phyloP scores from a whole-genome alignment of 768 basidiomycete species.

The Lepiota venenata region DNA sequence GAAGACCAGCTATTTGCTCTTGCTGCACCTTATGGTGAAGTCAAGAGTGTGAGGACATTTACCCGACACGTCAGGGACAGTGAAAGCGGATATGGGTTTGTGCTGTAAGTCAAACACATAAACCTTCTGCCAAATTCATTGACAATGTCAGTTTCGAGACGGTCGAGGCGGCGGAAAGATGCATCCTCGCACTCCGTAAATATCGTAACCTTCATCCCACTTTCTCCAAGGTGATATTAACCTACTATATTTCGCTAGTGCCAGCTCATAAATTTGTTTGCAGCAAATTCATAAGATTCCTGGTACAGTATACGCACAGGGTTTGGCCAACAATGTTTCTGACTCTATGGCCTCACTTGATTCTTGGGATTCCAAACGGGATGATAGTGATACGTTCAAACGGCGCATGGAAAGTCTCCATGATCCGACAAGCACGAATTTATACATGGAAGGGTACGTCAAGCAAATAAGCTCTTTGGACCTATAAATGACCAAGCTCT shows the following conservation, averaged over 20 bases:
- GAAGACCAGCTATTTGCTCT: slow-evolving; percentile 78
- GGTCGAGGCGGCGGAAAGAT: slow-evolving; percentile 67
- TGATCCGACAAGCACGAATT: slow-evolving; percentile 66
- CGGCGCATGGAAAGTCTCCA: slow-evolving; percentile 74
- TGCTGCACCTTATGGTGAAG: slow-evolving; percentile 65
- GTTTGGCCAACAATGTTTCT: slow-evolving; percentile 18
- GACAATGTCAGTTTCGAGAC: slow-evolving; percentile 52
- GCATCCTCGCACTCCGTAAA: slow-evolving; percentile 66
- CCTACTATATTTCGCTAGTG: slow-evolving; percentile 8
- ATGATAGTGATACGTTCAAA: slow-evolving; percentile 55
- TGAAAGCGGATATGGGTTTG: slow-evolving; percentile 73
- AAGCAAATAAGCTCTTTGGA: not conserved
- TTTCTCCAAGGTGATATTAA: slow-evolving; percentile 66
- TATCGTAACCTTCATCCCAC: slow-evolving; percentile 82
- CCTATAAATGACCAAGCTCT: not conserved
- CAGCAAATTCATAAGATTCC: slow-evolving; percentile 79
- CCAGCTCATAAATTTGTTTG: not conserved
- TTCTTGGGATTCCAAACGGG: slow-evolving; percentile 19
- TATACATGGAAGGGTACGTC: slow-evolving; percentile 75
- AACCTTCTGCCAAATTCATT: not conserved
- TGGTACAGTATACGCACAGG: slow-evolving; percentile 60
- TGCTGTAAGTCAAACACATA: slow-evolving; percentile 49
- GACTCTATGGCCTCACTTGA: slow-evolving; percentile 13
- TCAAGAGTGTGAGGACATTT: slow-evolving; percentile 80
- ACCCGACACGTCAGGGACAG: slow-evolving; percentile 79